Base-by-base conservation (phyloP, 2,329 filamentous ascomycete genomes). In the Ceratocystis diversiconidia region DNA sequence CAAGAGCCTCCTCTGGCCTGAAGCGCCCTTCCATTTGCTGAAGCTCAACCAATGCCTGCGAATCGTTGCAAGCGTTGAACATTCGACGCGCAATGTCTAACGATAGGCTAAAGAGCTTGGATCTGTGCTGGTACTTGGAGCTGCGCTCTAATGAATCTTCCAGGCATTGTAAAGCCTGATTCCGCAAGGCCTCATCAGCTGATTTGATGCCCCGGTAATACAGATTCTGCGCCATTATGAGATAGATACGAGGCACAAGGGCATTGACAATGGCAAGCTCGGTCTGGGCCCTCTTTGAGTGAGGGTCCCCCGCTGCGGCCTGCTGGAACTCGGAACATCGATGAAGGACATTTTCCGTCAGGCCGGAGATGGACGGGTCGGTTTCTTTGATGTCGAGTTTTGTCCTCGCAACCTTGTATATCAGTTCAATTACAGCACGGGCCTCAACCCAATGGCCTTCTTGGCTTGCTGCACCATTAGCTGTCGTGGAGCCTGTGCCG, bases 351-450 rank as follows among this genome's bases (percentile, higher is more conserved):
- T 36, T 32, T 17, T 59, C 55, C 0, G 28, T 25, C 55, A 59
- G 17, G 28, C 15, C 7, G 7, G 15, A 36, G 32, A 59, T 59
- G 5, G 28, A 7, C 25, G 55, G 3, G 7, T 59, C 55, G 17
- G 55, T 59, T 32, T 59, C 55, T 15, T 32, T 59, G 28, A 59
- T 59, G n/a, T 59, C 55, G 17, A 59, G 55, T 12, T 59, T 59
- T 15, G 28, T 59, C 32, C 55, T 30, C 1, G 55, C 55, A 25
- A 59, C 55, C 28, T 59, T 59, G 55, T 59, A 59, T 30, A 32
- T 59, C 28, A 59, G 55, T 25, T 59, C 55, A 36, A 59, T 59
- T 19, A 15, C n/a, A 10, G 55, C 55, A 4, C 55, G 55, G 8
- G 55, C 55, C 28, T 36, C 55, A 17, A 59, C 28, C 55, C 55